These are phyloP conservation scores for Lindgomyces ingoldianus DNA, from an alignment of 495 filamentous ascomycete genomes.

Conservation along the genomic window DNA sequence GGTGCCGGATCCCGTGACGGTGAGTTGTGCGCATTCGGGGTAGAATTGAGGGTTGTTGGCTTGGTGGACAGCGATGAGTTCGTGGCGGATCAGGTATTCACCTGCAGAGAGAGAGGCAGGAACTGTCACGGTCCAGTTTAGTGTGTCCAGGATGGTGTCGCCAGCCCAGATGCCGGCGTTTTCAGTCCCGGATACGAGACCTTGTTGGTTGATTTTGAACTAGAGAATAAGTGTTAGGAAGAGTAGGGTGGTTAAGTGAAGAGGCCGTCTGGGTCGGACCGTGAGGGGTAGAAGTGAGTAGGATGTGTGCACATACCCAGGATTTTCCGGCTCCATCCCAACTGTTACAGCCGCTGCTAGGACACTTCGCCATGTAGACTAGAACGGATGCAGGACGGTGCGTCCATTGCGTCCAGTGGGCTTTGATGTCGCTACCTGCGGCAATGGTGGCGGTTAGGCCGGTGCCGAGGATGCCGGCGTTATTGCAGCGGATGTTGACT, in stretches of 20 bases:
- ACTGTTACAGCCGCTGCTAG: conserved; percentile 21
- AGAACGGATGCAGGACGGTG: conserved; percentile 33
- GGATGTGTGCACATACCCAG: conserved; percentile 14
- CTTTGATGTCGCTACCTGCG: conserved; percentile 28
- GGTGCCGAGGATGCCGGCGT: conserved; percentile 28
- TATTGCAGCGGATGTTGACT: conserved; percentile 35
- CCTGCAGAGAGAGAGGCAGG: conserved; percentile 29
- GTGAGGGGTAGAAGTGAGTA: too few species aligned
- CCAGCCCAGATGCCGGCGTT: conserved; percentile 33
- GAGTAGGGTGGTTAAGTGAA: too few species aligned
- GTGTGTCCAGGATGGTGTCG: conserved; percentile 29
- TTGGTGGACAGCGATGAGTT: conserved; percentile 35
- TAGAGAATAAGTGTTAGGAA: conserved; percentile 1
- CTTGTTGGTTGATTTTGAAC: conserved; percentile 38
- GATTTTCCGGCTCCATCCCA: conserved; percentile 29
- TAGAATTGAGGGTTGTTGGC: conserved; percentile 44
- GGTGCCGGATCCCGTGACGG: conserved; percentile 44
- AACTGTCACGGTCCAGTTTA: conserved; percentile 31
- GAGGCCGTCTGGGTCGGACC: too few species aligned
- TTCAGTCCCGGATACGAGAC: conserved; percentile 31
- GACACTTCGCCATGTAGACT: conserved; percentile 39
- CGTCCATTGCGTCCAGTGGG: conserved; percentile 36
- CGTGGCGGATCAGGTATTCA: conserved; percentile 39
- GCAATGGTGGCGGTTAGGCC: conserved; percentile 22
- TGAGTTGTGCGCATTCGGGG: conserved; percentile 51